Conservation (phyloP, 768 basidiomycete species). For the Lactifluus pinguis region DNA sequence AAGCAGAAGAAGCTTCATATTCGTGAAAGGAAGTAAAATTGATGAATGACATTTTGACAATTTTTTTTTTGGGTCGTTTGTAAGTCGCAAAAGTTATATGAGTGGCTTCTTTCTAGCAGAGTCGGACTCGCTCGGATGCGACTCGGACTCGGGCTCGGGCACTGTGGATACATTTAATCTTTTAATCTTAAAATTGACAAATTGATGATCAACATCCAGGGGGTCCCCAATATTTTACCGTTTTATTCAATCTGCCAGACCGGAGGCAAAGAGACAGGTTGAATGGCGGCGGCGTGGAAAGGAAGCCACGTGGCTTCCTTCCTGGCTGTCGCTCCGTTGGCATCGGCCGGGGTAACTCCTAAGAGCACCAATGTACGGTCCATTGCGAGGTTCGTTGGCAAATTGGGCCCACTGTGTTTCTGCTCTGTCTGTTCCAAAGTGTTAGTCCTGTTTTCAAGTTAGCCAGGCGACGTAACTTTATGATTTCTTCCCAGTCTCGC, state of each 20-base stretch:
- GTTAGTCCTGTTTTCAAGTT: not conserved
- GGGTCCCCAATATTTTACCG: not conserved
- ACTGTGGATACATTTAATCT: no score
- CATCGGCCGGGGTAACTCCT: no score
- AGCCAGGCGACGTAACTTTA: not conserved
- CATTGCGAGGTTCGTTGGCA: no score
- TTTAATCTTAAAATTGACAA: not conserved
- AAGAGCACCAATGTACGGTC: no score
- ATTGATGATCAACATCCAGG: not conserved
- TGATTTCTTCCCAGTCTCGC: not conserved
- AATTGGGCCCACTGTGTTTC: not conserved
- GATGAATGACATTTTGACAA: no score
- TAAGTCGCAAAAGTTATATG: not conserved
- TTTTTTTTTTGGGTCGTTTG: not conserved
- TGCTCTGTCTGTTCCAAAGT: not conserved
- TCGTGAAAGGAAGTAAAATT: slow-evolving; percentile 12
- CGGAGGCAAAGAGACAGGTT: no score
- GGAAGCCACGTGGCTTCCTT: not conserved
- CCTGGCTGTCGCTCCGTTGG: not conserved
- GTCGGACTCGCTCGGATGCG: not conserved
- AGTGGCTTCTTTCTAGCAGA: not conserved
- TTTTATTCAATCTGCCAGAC: no score
- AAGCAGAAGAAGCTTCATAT: slow-evolving; percentile 21
- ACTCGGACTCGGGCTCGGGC: not conserved
- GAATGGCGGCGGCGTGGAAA: not conserved